phyloP scores from a whole-genome alignment of 2,329 filamentous ascomycete genomes.

The Niveomyces coronatus region DNA sequence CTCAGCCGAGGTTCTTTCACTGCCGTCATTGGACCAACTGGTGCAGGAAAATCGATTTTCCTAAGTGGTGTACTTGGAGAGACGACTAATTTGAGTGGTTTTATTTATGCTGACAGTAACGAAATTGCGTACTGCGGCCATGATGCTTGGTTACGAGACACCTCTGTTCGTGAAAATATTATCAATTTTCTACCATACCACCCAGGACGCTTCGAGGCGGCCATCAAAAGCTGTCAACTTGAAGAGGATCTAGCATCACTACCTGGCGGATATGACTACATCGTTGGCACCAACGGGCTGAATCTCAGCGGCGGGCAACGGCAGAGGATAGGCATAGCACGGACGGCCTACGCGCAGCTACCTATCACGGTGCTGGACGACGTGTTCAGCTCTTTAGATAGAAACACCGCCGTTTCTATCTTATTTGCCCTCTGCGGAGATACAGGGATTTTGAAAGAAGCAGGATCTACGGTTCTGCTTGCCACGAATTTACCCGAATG shows the following conservation, averaged over 20 bases:
- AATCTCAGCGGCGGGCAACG: not conserved
- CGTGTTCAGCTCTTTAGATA: constrained; percentile 9
- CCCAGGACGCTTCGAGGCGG: not conserved
- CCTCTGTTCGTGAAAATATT: not conserved
- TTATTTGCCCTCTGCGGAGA: not conserved
- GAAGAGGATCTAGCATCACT: not conserved
- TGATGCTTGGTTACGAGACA: not conserved
- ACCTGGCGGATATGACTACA: not conserved
- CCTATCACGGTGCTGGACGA: constrained; percentile 10
- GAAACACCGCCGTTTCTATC: not conserved
- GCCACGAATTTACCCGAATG: constrained; percentile 1
- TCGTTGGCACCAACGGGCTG: not conserved
- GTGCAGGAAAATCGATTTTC: not conserved
- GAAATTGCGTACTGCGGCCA: not conserved
- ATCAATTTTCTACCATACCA: not conserved
- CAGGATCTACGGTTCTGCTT: not conserved
- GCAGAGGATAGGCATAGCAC: too few relatives aligned
- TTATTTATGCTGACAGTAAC: not conserved
- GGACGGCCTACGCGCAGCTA: too few relatives aligned
- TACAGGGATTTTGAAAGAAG: not conserved
- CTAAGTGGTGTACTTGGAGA: not conserved
- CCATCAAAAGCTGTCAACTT: not conserved
- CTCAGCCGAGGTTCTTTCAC: not conserved
- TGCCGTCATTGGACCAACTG: not conserved
- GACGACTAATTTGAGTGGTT: not conserved